Percentiles rank a stretch among this genome's conserved stretches.
Conservation (phyloP, 208 protist species). For the Leishmania aethiopica region DNA sequence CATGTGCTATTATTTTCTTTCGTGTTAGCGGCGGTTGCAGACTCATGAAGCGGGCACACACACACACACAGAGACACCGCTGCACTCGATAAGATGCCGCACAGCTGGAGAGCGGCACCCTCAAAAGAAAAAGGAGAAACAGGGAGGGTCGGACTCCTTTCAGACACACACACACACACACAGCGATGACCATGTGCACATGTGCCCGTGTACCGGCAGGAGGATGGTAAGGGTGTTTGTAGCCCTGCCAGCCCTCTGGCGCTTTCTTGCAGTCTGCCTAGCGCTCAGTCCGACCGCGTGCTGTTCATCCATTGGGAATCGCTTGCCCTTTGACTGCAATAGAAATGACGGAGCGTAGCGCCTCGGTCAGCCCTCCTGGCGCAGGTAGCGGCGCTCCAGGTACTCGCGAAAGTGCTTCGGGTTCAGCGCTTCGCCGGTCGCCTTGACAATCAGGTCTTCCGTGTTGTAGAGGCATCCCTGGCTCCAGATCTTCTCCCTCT, state of each 20-base stretch:
- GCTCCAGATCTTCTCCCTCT: conserved; percentile 79
- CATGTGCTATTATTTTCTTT: background rate
- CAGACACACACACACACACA: too few relatives aligned
- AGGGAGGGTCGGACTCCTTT: background rate
- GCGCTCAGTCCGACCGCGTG: background rate
- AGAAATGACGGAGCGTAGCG: background rate
- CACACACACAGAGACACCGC: background rate
- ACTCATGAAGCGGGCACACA: background rate
- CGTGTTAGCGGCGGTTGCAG: too few relatives aligned
- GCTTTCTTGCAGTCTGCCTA: background rate
- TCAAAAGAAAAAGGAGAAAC: background rate
- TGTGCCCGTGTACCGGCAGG: background rate
- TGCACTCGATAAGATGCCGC: background rate
- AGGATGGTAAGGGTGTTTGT: background rate
- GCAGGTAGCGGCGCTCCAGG: conserved; percentile 84
- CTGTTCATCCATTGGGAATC: background rate
- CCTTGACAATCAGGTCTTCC: conserved; percentile 80
- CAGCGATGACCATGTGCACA: background rate
- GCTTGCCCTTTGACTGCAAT: background rate
- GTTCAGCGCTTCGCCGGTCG: conserved; percentile 85
- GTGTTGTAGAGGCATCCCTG: conserved; percentile 58
- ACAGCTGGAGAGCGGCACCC: background rate
- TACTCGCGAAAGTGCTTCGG: conserved; percentile 79
- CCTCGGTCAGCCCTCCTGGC: conserved; percentile 24
- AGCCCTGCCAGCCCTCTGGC: background rate